Conservation (phyloP, 169 alveolate genomes). For the Cryptosporidium tyzzeri region DNA sequence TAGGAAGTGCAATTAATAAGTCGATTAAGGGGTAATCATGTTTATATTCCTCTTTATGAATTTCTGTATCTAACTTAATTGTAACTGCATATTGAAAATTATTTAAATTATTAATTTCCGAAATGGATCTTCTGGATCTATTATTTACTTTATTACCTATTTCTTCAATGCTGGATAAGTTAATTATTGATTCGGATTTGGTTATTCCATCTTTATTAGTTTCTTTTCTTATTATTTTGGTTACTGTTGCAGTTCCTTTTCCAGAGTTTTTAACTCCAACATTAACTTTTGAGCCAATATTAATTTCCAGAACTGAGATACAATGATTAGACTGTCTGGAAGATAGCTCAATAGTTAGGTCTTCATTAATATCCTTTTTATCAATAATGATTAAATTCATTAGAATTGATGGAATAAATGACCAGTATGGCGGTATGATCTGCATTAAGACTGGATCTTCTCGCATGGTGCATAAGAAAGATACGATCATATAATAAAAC, state of each 20-base stretch:
- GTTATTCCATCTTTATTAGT: neutral
- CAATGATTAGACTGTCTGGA: constrained; percentile 70
- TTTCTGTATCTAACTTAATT: constrained; percentile 29
- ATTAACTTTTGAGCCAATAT: constrained; percentile 45
- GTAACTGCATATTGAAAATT: constrained; percentile 4
- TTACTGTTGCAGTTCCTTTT: constrained; percentile 67
- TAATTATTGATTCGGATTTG: neutral
- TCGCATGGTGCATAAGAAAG: neutral
- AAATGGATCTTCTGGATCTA: constrained; percentile 18
- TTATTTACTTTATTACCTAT: neutral
- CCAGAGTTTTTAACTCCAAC: constrained; percentile 74
- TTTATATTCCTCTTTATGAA: constrained; percentile 34
- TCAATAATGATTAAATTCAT: constrained; percentile 65
- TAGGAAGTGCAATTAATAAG: constrained; percentile 83
- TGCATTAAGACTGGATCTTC: neutral
- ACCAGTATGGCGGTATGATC: neutral
- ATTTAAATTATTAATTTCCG: constrained; percentile 24
- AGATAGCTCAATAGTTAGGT: constrained; percentile 31
- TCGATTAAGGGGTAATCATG: constrained; percentile 79
- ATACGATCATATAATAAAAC: neutral
- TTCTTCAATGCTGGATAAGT: neutral
- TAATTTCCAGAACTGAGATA: constrained; percentile 44
- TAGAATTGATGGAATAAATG: neutral
- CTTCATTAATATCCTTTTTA: constrained; percentile 47
- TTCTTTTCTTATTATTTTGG: neutral